Percentiles rank a stretch among this genome's conserved stretches.
phyloP scores from a whole-genome alignment of 2,329 filamentous ascomycete species.

The Aspergillus fijiensis region DNA sequence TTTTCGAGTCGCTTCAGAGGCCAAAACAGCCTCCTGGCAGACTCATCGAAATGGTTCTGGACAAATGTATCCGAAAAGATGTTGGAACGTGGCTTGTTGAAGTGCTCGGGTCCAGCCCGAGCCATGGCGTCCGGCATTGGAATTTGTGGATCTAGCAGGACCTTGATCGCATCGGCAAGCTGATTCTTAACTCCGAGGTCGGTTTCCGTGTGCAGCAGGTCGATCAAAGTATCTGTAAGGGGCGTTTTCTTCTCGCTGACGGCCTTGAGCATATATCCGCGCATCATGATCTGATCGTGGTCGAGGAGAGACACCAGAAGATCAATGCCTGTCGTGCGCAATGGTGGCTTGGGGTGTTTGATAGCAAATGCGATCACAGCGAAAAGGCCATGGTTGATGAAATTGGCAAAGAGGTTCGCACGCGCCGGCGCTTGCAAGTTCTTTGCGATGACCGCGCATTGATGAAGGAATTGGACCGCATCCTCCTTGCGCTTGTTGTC shows the following conservation, averaged over 20 bases:
- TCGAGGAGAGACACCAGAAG: slow-evolving; percentile 93
- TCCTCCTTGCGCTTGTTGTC: slow-evolving; percentile 80
- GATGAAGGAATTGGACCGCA: slow-evolving; percentile 92
- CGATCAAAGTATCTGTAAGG: slow-evolving; percentile 88
- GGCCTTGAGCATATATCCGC: slow-evolving; percentile 87
- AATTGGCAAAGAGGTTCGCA: slow-evolving; percentile 82
- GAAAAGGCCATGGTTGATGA: slow-evolving; percentile 82
- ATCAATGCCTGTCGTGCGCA: slow-evolving; percentile 89
- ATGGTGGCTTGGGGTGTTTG: slow-evolving; percentile 76
- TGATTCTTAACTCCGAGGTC: slow-evolving; percentile 95
- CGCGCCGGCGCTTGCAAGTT: slow-evolving; percentile 83
- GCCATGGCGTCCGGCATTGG: slow-evolving; percentile 59
- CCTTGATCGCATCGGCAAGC: slow-evolving; percentile 91
- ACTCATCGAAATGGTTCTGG: slow-evolving; percentile 83
- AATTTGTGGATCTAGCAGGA: slow-evolving; percentile 75
- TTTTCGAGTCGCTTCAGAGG: slow-evolving; percentile 79
- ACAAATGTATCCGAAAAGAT: slow-evolving; percentile 84
- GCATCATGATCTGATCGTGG: slow-evolving; percentile 91
- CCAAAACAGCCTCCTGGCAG: slow-evolving; percentile 79
- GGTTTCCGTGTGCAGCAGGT: slow-evolving; percentile 83
- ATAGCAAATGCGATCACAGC: slow-evolving; percentile 90
- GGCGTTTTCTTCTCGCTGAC: slow-evolving; percentile 82
- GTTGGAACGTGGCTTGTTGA: slow-evolving; percentile 63
- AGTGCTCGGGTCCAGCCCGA: slow-evolving; percentile 66
- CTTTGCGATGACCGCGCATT: slow-evolving; percentile 92